A percentile compares a stretch with the other conserved stretches of the same genome.
phyloP scores from a whole-genome alignment of 2,329 filamentous ascomycete species.

The Epichloe sp. region DNA sequence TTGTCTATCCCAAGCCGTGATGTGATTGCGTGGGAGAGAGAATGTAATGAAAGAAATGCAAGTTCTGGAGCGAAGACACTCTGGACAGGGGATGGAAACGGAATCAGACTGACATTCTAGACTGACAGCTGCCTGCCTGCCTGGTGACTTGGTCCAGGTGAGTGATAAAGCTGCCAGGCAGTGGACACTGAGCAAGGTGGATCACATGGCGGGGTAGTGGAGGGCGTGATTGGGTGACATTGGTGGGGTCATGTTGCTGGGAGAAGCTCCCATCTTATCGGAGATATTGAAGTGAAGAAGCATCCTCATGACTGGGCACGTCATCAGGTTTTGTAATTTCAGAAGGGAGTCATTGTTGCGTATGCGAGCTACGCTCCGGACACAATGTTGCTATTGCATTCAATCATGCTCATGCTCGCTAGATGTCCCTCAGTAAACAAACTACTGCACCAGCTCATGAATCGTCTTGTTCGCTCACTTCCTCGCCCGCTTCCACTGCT shows the following conservation, averaged over 20 bases:
- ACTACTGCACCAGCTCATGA: constrained; percentile 1
- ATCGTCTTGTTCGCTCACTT: constrained; percentile 31
- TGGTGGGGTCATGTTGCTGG: not conserved
- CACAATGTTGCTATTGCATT: not conserved
- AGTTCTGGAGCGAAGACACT: no score
- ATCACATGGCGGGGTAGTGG: constrained; percentile 17
- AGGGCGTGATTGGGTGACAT: not conserved
- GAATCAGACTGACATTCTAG: not conserved
- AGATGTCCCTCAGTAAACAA: no score
- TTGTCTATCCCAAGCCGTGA: no score
- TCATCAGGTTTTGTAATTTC: not conserved
- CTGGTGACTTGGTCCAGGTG: constrained; percentile 8
- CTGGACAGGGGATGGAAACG: not conserved
- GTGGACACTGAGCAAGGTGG: constrained; percentile 6
- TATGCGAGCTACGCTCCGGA: not conserved
- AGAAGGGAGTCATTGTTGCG: not conserved
- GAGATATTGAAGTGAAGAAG: not conserved
- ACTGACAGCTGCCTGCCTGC: constrained; percentile 6
- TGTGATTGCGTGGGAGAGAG: no score
- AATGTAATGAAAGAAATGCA: not conserved
- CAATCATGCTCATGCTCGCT: not conserved
- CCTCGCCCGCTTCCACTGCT: constrained; percentile 37
- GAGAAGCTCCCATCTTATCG: not conserved
- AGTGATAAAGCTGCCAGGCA: no score
- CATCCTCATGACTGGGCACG: not conserved